Percentiles rank a stretch among this genome's conserved stretches.
Evolutionary conservation across 2,329 filamentous ascomycete species (phyloP).

Genomic region (Cladophialophora bantiana): DNA sequence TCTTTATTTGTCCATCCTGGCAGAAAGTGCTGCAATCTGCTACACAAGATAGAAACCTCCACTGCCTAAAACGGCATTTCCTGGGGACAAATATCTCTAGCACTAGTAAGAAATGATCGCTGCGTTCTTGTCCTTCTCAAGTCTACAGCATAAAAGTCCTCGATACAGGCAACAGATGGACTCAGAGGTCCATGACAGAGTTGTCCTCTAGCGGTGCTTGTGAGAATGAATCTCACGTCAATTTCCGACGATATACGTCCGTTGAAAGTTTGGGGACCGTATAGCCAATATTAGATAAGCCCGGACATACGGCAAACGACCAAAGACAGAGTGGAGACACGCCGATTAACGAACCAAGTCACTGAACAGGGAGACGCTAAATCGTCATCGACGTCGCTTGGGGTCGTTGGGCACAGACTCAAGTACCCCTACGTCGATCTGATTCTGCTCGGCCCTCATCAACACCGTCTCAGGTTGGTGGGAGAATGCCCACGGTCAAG

Average conservation of each 20-base stretch:
- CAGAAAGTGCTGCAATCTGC: background rate
- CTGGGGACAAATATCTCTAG: background rate
- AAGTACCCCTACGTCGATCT: background rate
- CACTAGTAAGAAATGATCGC: background rate
- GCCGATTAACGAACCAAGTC: background rate
- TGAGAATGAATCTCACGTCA: background rate
- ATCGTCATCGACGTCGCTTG: background rate
- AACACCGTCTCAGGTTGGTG: background rate
- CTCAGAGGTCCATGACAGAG: background rate
- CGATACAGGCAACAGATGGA: background rate
- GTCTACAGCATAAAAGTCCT: background rate
- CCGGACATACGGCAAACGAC: background rate
- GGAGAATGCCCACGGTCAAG: background rate
- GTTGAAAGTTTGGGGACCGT: background rate
- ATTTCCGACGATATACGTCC: background rate
- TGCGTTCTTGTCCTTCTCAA: background rate
- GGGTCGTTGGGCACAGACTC: background rate
- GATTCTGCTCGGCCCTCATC: background rate
- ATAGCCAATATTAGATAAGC: background rate
- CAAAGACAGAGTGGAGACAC: background rate
- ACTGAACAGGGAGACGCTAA: too few species aligned
- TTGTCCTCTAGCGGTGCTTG: background rate
- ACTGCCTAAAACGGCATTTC: background rate
- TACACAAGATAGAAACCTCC: background rate
- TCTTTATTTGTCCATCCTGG: slow-evolving; percentile 1